Base-by-base conservation (phyloP, 2,329 filamentous ascomycete species). In the Xylaria sp. region DNA sequence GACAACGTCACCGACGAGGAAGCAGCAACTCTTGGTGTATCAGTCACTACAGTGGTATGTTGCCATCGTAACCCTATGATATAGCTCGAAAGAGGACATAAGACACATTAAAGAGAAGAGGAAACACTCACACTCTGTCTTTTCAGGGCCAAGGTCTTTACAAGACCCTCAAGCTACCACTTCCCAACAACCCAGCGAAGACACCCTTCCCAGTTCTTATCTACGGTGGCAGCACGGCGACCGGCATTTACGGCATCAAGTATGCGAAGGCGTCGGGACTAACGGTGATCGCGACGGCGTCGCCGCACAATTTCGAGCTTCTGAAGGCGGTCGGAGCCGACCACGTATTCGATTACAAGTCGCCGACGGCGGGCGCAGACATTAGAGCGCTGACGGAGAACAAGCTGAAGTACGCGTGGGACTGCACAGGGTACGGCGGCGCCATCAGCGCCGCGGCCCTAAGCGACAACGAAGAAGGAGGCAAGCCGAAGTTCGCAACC, bases 181-280 rank as follows among this genome's bases (percentile, higher is more conserved):
- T 87, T 3, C 88, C 88, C 0, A 56, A 59, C 63, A 38, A 60
- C 79, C 83, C 6, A 63, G 76, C 36, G 76, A 78, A n/a, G 77
- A 80, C 10, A 74, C 80, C 46, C 74, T 80, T 49, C 78, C 82
- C 0, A 72, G 46, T 85, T 48, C 71, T 85, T 26, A 83, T 84
- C 68, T 83, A 85, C 63, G 84, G 82, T 49, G 83, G 81, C 17
- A 85, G 85, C 76, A 89, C 84, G 10, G 87, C 86, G 1, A 87
- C 87, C 0, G 85, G 84, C 75, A 84, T 87, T 53, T 84, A 87
- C 63, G 83, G 77, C 5, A 82, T 85, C 70, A 82, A 84, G 73
- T 81, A 74, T 69, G 81, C 81, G 63, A 81, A 80, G 70, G 74
- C 79, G n/a, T 81, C 80, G 6, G 82, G 81, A 5, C 79, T 79